phyloP scores from a whole-genome alignment of 2,329 filamentous ascomycete genomes.

The Colletotrichum incanum region DNA sequence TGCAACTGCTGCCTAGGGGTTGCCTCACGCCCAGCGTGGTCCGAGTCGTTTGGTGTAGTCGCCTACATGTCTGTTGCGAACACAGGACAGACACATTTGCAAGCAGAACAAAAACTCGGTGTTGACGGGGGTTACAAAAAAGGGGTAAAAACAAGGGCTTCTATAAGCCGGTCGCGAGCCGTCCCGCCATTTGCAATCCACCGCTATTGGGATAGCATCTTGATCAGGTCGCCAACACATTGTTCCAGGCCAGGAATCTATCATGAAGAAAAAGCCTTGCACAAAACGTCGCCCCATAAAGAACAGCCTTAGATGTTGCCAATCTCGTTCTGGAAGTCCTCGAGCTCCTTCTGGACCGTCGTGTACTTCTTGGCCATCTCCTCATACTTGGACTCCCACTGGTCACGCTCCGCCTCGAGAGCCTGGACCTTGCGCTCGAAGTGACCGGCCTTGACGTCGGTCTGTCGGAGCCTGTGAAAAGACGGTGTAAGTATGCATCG shows the following conservation, averaged over 20 bases:
- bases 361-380: constrained; percentile 95
- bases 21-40: constrained; percentile 40
- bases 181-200: constrained; percentile 39
- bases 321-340: constrained; percentile 92
- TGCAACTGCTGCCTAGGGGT: constrained; percentile 18
- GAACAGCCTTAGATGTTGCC: constrained; percentile 82
- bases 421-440: constrained; percentile 99
- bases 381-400: constrained; percentile 98
- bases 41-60: constrained; percentile 17
- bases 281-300: constrained; percentile 35
- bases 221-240: constrained; percentile 37
- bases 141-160: constrained; percentile 40
- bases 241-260: constrained; percentile 38
- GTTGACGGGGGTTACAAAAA: constrained; percentile 40
- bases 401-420: constrained; percentile 90
- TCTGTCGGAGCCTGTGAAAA: constrained; percentile 87
- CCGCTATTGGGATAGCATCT: constrained; percentile 37
- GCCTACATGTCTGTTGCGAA: constrained; percentile 16
- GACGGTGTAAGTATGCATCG: constrained; percentile 40
- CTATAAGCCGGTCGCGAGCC: constrained; percentile 38
- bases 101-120: constrained; percentile 38
- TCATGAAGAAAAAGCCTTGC: constrained; percentile 32
- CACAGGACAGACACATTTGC: constrained; percentile 21
- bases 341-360: constrained; percentile 88
- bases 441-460: constrained; percentile 98